Base-by-base conservation (phyloP, 2,329 filamentous ascomycete species). In the Cadophora luteo-olivacea region DNA sequence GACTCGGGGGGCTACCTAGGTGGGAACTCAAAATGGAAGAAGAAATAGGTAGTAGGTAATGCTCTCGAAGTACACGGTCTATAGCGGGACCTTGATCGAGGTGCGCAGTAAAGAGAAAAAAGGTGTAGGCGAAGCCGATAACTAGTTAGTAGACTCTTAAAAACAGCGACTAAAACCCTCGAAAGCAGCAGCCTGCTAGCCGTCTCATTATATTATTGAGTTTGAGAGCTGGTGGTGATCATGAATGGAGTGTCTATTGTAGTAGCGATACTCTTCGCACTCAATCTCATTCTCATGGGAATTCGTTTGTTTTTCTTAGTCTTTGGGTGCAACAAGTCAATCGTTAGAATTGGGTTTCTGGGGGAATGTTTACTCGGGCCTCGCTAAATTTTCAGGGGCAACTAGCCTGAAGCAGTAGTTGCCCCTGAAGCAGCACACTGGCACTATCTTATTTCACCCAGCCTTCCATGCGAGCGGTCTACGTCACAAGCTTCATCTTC, bases 91-190 rank as follows among this genome's bases (percentile, higher is more conserved):
- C 54, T 38, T 1, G 54, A 58, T 38, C 54, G 19, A 38, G 54
- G 54, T 58, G 54, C 32, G 54, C 38, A 32, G 32, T 58, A 32
- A 16, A 38, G 29, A 58, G 32, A 58, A 19, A 58, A 38, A 32
- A 19, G 54, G 54, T 58, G 54, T 58, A 29, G 32, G 24, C 7
- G 4, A 38, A 58, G 54, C 54, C 32, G 54, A 58, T 32, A 58
- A 22, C 32, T 58, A 32, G 54, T 58, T 58, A 58, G 32, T 29
- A 58, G 19, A 58, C 54, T 32, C 32, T 32, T 14, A 58, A 58
- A 58, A 58, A 58, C 54, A 58, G 54, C 54, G 54, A 58, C 54
- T 5, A 38, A 58, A 58, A 38, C 54, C 54, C 19, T 32, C 54
- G 54, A 58, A 58, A 58, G 38, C n/a, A 58, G 54, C 54, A 58